A percentile compares a stretch with the other conserved stretches of the same genome.
phyloP scores from a whole-genome alignment of 768 basidiomycete species.

The Mycena metata region DNA sequence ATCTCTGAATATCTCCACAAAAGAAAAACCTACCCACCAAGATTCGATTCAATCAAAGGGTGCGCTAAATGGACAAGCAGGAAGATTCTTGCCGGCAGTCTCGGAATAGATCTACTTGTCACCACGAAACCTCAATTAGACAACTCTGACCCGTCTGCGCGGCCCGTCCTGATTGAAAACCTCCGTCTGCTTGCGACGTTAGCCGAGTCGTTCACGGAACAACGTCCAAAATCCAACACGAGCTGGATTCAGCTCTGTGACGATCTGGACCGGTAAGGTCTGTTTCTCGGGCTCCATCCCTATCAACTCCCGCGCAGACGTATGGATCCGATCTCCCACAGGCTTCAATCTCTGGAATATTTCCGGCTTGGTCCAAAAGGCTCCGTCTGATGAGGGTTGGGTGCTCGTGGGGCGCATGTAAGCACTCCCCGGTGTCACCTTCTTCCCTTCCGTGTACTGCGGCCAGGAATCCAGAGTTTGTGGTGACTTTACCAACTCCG shows the following conservation, averaged over 20 bases:
- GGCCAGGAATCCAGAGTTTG: conserved; percentile 80
- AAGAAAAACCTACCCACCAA: conserved; percentile 58
- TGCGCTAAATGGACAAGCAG: conserved; percentile 38
- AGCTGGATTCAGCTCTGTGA: conserved; percentile 72
- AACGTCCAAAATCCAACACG: conserved; percentile 72
- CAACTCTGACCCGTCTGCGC: conserved; percentile 58
- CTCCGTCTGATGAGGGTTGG: conserved; percentile 62
- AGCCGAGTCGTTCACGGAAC: conserved; percentile 77
- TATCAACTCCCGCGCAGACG: conserved; percentile 22
- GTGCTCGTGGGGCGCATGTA: conserved; percentile 77
- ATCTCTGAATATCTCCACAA: conserved; percentile 58
- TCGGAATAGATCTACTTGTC: conserved; percentile 70
- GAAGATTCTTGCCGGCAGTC: conserved; percentile 13
- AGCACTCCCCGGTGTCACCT: conserved; percentile 49
- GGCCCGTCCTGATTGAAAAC: conserved; percentile 65
- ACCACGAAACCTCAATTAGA: conserved; percentile 79
- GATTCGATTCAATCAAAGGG: conserved; percentile 66
- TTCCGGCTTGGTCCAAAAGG: conserved; percentile 76
- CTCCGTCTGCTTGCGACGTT: conserved; percentile 75
- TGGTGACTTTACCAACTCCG: conserved; percentile 42
- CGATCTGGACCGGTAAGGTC: conserved; percentile 88
- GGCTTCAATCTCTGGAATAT: conserved; percentile 93
- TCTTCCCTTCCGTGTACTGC: conserved; percentile 44
- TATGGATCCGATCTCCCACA: conserved; percentile 49
- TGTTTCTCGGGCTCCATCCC: conserved; percentile 30